phyloP scores from a whole-genome alignment of 2,329 filamentous ascomycete species.

The Trichoderma sp. region DNA sequence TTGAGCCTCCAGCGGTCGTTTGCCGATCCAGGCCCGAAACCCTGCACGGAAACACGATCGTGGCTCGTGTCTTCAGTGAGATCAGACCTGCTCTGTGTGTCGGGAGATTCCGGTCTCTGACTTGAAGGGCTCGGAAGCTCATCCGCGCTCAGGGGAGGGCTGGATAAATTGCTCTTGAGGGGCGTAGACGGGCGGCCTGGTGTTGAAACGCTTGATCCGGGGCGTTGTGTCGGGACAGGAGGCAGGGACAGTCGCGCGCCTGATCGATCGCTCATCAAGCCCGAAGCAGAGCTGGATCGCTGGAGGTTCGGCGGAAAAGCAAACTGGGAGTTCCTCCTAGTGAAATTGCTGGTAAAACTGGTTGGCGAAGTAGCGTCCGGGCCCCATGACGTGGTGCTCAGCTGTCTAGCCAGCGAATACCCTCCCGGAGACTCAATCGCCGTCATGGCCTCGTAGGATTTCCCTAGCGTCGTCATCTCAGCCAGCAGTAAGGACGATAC shows the following conservation, averaged over 20 bases:
- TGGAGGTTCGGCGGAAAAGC: slow-evolving; percentile 43
- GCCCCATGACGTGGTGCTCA: slow-evolving; percentile 47
- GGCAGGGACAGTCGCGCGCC: slow-evolving; percentile 81
- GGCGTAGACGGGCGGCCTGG: slow-evolving; percentile 55
- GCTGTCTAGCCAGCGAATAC: slow-evolving; percentile 42
- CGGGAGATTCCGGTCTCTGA: slow-evolving; percentile 45
- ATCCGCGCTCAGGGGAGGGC: slow-evolving; percentile 53
- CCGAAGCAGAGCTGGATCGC: slow-evolving; percentile 57
- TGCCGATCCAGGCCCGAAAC: slow-evolving; percentile 70
- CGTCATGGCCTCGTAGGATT: slow-evolving; percentile 70
- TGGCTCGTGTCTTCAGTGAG: slow-evolving; percentile 50
- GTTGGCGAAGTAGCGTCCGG: slow-evolving; percentile 44
- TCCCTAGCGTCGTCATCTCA: slow-evolving; percentile 74
- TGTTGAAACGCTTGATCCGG: slow-evolving; percentile 49
- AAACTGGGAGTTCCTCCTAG: slow-evolving; percentile 60
- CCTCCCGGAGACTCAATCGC: slow-evolving; percentile 76
- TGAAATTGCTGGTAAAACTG: slow-evolving; percentile 40
- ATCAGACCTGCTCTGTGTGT: slow-evolving; percentile 44
- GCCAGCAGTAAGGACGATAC: slow-evolving; percentile 72
- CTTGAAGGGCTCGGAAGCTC: slow-evolving; percentile 42
- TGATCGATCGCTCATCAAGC: slow-evolving; percentile 56
- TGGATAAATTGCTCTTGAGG: slow-evolving; percentile 50
- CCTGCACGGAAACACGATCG: slow-evolving; percentile 65
- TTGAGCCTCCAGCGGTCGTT: slow-evolving; percentile 78
- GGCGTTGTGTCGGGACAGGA: slow-evolving; percentile 55